Conservation (phyloP, 1,139 yeast species). For the Hyphopichia burtonii region DNA sequence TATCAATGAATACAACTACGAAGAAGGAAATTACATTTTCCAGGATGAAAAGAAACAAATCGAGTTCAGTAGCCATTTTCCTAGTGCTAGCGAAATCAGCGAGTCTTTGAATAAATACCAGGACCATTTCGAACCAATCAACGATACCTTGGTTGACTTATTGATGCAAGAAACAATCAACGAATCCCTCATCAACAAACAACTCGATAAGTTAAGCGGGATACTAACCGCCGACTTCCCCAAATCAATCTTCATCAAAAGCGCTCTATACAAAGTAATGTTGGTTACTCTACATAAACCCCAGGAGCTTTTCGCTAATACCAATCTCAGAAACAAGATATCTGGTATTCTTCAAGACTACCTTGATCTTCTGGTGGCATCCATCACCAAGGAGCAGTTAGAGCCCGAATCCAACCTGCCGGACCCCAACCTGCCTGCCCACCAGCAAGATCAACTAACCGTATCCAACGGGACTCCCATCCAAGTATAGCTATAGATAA, state of each 20-base stretch:
- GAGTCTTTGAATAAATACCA: slow-evolving; percentile 2
- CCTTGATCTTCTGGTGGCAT: slow-evolving; percentile 18
- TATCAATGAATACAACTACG: slow-evolving; percentile 16
- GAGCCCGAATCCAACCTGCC: no score
- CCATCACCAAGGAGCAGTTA: no score
- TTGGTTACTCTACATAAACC: slow-evolving; percentile 33
- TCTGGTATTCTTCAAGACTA: slow-evolving; percentile 21
- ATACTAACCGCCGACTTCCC: no score
- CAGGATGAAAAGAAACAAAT: slow-evolving; percentile 32
- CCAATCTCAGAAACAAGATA: no score
- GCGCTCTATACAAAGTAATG: slow-evolving; percentile 31
- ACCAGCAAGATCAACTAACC: no score
- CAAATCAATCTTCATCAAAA: slow-evolving; percentile 26
- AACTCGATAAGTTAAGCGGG: slow-evolving; percentile 11
- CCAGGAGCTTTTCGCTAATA: no score
- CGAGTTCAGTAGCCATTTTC: slow-evolving; percentile 23
- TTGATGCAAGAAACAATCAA: slow-evolving; percentile 13
- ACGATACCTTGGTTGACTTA: slow-evolving; percentile 16
- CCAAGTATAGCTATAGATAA: no score
- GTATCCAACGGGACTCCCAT: no score
- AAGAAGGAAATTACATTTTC: slow-evolving; percentile 37
- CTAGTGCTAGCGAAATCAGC: slow-evolving; percentile 17
- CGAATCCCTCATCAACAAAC: slow-evolving; percentile 13
- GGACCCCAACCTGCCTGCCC: no score
- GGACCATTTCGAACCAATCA: slow-evolving; percentile 17